These are phyloP conservation scores for Handroanthus guayacan DNA, from an alignment of 257 asterid genomes.

Conservation along the genomic window DNA sequence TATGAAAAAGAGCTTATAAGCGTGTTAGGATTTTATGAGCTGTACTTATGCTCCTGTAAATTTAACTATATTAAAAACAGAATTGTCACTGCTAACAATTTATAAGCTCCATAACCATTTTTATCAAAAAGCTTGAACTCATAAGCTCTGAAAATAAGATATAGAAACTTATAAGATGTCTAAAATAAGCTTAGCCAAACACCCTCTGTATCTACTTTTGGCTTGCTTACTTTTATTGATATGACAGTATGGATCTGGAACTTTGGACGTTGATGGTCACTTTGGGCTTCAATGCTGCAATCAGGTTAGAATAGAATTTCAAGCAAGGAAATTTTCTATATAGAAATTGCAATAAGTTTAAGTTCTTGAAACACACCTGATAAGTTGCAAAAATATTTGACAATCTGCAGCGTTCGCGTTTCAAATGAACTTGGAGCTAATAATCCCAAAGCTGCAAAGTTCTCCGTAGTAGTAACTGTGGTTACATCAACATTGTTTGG, in stretches of 20 bases:
- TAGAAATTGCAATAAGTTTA: background rate
- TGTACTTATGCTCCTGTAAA: too few species aligned
- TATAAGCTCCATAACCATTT: too few species aligned
- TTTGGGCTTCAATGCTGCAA: conserved; percentile 88
- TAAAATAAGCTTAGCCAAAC: background rate
- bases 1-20: too few species aligned
- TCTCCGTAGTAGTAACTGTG: conserved; percentile 61
- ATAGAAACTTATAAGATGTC: too few species aligned
- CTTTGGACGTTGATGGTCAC: conserved; percentile 79
- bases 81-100: too few species aligned
- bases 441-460: conserved; percentile 73
- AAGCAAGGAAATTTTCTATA: background rate
- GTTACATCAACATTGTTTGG: conserved; percentile 67
- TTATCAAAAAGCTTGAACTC: too few species aligned
- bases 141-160: too few species aligned
- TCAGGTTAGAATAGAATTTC: conserved; percentile 53
- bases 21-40: too few species aligned
- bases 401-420: conserved; percentile 71
- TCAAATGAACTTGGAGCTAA: conserved; percentile 86
- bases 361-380: conserved; percentile 6
- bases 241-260: conserved; percentile 71
- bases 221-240: conserved; percentile 12
- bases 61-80: too few species aligned
- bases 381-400: background rate
- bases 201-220: background rate